phyloP scores from a whole-genome alignment of 2,329 filamentous ascomycete genomes.

The Teratosphaeria gauchensis region DNA sequence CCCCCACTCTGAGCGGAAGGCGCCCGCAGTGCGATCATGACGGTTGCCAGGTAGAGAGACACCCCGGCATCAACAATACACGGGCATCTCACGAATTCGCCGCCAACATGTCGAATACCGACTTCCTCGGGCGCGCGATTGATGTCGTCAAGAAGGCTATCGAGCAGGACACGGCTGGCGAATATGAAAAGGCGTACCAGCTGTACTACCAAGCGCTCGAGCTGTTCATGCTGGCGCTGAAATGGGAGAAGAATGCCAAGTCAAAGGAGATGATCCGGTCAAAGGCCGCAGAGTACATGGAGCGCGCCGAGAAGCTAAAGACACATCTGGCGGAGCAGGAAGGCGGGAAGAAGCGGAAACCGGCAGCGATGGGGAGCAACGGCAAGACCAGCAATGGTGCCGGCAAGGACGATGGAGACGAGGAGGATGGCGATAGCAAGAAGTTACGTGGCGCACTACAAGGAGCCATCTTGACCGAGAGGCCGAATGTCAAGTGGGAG shows the following conservation, averaged over 20 bases:
- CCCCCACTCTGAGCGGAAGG: background rate
- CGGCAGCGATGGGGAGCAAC: constrained; percentile 62
- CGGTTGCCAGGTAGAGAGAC: background rate
- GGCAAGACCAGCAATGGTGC: constrained; percentile 56
- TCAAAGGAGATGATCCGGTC: constrained; percentile 95
- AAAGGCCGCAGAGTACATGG: constrained; percentile 96
- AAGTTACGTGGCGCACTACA: constrained; percentile 85
- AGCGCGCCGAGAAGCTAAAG: constrained; percentile 96
- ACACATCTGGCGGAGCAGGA: constrained; percentile 72
- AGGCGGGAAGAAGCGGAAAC: constrained; percentile 55
- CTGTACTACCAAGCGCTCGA: constrained; percentile 93
- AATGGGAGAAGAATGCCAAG: constrained; percentile 98
- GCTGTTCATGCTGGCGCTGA: constrained; percentile 95
- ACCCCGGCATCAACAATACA: background rate
- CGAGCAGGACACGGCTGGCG: constrained; percentile 85
- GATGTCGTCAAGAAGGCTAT: constrained; percentile 96
- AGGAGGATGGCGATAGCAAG: constrained; percentile 70
- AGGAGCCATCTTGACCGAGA: constrained; percentile 87
- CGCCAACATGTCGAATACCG: constrained; percentile 76
- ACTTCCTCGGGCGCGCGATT: constrained; percentile 94
- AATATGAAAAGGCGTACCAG: constrained; percentile 96
- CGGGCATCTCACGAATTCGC: background rate
- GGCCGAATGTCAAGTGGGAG: constrained; percentile 95
- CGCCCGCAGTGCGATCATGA: background rate
- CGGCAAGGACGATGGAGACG: constrained; percentile 49